Evolutionary conservation across 73 alveolate genomes (phyloP).

Genomic region (Paramecium primaurelia): DNA sequence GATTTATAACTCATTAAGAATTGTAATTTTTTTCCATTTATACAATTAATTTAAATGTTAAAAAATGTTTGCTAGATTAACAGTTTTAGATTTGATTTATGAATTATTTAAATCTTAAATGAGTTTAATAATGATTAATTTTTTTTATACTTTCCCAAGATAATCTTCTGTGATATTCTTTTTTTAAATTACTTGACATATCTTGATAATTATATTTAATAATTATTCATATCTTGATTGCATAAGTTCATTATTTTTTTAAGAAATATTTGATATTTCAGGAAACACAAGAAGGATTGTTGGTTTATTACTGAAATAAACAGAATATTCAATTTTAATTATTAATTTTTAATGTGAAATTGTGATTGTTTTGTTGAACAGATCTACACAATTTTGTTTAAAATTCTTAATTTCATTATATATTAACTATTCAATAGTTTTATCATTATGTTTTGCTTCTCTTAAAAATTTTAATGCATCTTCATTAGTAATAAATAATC

Average conservation of each 20-base stretch:
- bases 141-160: background rate
- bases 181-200: background rate
- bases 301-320: background rate
- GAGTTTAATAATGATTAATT: background rate
- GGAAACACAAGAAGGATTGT: background rate
- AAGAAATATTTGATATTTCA: background rate
- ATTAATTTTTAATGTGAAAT: background rate
- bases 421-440: background rate
- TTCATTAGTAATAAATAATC: background rate
- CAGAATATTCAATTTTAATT: background rate
- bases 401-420: background rate
- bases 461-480: background rate
- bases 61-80: background rate
- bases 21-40: background rate
- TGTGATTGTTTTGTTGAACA: background rate
- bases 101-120: background rate
- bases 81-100: background rate
- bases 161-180: background rate
- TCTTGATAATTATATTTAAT: background rate
- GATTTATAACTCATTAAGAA: background rate
- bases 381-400: background rate
- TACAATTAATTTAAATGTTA: background rate
- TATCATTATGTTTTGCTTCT: background rate
- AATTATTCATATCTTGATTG: background rate
- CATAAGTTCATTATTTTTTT: background rate